Evolutionary conservation across 2,329 filamentous ascomycete species (phyloP).

Genomic region (Parafenestella ontariensis): DNA sequence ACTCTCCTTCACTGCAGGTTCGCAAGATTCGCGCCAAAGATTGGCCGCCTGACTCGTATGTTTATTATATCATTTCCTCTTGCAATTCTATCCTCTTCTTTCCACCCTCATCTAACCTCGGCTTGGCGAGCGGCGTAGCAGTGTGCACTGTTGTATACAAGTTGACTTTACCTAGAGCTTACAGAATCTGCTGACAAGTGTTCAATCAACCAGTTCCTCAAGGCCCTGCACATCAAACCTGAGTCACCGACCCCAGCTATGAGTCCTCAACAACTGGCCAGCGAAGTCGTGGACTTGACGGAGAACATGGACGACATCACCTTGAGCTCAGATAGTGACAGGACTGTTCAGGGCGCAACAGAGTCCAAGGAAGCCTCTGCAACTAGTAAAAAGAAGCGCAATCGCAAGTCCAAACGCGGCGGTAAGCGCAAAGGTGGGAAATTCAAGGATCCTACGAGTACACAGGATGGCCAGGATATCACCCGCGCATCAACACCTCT

Average conservation of each 20-base stretch:
- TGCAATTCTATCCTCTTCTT: not conserved
- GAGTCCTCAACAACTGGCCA: not conserved
- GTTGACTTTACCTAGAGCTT: not conserved
- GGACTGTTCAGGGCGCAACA: not conserved
- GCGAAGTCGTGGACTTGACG: not conserved
- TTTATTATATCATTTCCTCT: not conserved
- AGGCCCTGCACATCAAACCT: too few relatives aligned
- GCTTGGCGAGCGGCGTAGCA: not conserved
- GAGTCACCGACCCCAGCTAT: not conserved
- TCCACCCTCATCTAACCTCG: not conserved
- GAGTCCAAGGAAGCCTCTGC: not conserved
- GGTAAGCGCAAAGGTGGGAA: conserved; percentile 1
- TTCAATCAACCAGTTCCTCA: not conserved
- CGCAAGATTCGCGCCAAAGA: not conserved
- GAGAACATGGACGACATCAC: not conserved
- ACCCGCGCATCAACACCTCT: not conserved
- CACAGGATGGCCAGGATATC: not conserved
- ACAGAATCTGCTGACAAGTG: not conserved
- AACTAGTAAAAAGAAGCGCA: not conserved
- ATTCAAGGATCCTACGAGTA: not conserved
- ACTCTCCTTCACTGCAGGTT: not conserved
- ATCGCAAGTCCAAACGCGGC: conserved; percentile 2
- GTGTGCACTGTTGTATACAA: too few relatives aligned
- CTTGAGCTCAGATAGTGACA: not conserved
- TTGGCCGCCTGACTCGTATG: not conserved